Base-by-base conservation (phyloP, 352 stramenopile species). In the Globisporangium yorkense region DNA sequence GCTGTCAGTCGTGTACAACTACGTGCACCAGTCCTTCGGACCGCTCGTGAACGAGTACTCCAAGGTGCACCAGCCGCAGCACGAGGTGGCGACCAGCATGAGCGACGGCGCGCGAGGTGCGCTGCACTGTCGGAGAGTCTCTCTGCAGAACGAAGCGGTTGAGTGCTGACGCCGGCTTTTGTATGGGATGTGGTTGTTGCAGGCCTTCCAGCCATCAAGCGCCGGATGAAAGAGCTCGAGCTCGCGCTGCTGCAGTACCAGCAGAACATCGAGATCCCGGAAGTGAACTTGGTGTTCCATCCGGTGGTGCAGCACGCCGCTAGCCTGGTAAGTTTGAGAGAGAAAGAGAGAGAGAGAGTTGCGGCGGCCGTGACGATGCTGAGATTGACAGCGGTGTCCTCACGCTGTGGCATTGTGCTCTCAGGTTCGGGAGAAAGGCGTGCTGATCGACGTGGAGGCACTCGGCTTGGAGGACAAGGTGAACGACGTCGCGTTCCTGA, bases 241-340 rank as follows among this genome's bases (percentile, higher is more conserved):
- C 72, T 98, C 20, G 93, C 94, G 10, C 66, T 98, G 59, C 72
- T 97, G 37, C 89, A 97, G 57, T 98, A 96, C 69, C 89, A 98
- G 65, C 89, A 97, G 59, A 96, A 97, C 57, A 87, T 97, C 59
- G 89, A 97, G 62, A 98, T 98, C 55, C 94, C 94, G 1, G 88
- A 96, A 50, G 90, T 98, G 47, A 87, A 87, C 47, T 65, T 98
- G 21, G 70, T 87, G 27, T 92, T 96, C 52, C 91, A 97, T 52
- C 81, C 88, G 2, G 70, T 88, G 29, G 92, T 98, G 43, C 79
- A 90, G 58, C 77, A 78, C 41, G 91, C 91, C 13, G 87, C 83
- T 1, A 71, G 81, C 40, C 31, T 87, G 51, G 81, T 74, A 44
- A 52, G 51, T 12, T 8, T 13, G 33, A 39, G 33, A 12, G 8